Evolutionary conservation across 2,329 filamentous ascomycete species (phyloP), one percentile per base, ranked within the genome.

Genomic region (Aspergillus quadrilineatus): DNA sequence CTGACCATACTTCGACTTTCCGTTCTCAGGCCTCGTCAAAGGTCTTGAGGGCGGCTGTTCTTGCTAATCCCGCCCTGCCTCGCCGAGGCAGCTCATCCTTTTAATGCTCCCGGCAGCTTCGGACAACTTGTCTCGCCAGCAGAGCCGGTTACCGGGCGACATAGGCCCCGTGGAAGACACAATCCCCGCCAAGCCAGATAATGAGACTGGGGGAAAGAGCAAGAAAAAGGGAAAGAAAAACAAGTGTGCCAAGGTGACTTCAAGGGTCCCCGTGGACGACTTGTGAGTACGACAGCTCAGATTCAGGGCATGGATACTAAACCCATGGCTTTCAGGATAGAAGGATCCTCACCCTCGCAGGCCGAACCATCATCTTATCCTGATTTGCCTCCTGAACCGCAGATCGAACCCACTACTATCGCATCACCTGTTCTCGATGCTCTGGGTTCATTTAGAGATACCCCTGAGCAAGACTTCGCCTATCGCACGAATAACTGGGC

Each of bases 401-500:
- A 69, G 59, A 57, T 57, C 46, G 62, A 55, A 4, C 34, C 34
- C 47, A 67, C 65, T 50, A 56, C 63, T 39, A 66, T 72, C 32
- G 66, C 66, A 28, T 73, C 74, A 6, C 75, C 75, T 10, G 68
- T 72, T n/a, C 66, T 77, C 45, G 71, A 74, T 58, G 71, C 70
- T 14, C 64, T 77, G 14, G 73, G 65, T 17, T 68, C 71, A 12
- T 61, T 74, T 30, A 63, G 61, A 47, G 67, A 67, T 28, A 63
- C 67, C 14, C 63, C 65, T 6, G 70, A 71, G 17, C 70, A 67
- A 42, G 72, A 77, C 46, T 65, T 73, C 6, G 65, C 63, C 32
- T 64, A 66, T 41, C 68, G 74, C 43, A 77, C 75, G 4, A 73
- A 73, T 62, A 75, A 70, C n/a, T 79, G 76, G 76, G 72, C 75